Conservation (phyloP, 768 basidiomycete species). For the Holtermannia corniformis region DNA sequence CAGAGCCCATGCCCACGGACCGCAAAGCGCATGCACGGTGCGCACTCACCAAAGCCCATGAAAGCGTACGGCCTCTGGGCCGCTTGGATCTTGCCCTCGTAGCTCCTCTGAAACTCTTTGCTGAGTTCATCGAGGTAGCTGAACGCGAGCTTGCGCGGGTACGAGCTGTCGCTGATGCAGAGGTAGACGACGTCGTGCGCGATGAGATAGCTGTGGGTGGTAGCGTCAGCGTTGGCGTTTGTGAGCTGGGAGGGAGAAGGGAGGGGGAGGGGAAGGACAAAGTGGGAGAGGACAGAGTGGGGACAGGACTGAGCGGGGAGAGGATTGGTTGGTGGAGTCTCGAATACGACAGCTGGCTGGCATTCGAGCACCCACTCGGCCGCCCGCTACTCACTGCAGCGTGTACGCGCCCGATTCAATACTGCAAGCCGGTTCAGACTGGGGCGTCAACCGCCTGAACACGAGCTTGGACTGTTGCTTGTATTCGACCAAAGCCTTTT, state of each 20-base stretch:
- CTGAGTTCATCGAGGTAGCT: conserved; percentile 94
- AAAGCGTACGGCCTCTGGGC: conserved; percentile 97
- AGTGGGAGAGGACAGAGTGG: neutral
- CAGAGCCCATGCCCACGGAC: too few species aligned
- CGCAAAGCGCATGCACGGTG: too few species aligned
- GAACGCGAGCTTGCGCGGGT: conserved; percentile 93
- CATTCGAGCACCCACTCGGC: too few species aligned
- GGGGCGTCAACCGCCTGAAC: conserved; percentile 84
- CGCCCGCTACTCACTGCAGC: conserved; percentile 77
- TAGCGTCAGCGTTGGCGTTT: neutral
- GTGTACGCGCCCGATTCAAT: conserved; percentile 93
- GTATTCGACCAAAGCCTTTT: conserved; percentile 87
- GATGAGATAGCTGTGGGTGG: conserved; percentile 71
- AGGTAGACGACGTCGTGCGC: conserved; percentile 88
- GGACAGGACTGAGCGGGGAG: too few species aligned
- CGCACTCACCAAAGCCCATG: conserved; percentile 79
- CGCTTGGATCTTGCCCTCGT: conserved; percentile 84
- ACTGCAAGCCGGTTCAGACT: conserved; percentile 89
- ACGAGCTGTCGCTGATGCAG: conserved; percentile 91
- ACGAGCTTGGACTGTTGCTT: conserved; percentile 97
- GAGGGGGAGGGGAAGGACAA: neutral
- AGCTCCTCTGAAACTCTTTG: conserved; percentile 87
- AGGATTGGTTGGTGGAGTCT: conserved; percentile 1
- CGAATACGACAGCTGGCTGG: neutral
- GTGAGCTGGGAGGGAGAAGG: neutral